Percentiles rank a stretch among this genome's conserved stretches.
phyloP scores from a whole-genome alignment of 805 yeast species.

The Ogataea polymorpha region DNA sequence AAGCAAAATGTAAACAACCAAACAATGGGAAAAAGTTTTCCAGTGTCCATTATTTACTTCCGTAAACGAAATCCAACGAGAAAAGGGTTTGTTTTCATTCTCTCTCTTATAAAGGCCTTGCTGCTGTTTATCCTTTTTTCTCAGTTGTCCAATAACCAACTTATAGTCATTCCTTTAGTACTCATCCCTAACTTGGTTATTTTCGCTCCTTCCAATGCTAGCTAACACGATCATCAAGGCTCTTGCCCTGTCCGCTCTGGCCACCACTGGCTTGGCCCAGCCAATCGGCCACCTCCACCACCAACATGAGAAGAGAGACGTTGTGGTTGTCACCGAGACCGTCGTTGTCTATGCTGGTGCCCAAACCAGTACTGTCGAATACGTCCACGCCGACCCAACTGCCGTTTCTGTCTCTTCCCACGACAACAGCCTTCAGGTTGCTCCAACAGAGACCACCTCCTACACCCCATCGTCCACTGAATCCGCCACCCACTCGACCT shows the following conservation, averaged over 20 bases:
- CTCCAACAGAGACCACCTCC: conserved; percentile 27
- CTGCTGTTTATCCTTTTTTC: conserved; percentile 5
- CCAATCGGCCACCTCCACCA: conserved; percentile 63
- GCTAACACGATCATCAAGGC: conserved; percentile 40
- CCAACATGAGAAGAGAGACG: conserved; percentile 54
- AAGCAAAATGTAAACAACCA: conserved; percentile 7
- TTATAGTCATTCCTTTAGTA: conserved; percentile 17
- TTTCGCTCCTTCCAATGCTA: conserved; percentile 22
- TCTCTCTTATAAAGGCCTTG: conserved; percentile 4
- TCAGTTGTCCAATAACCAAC: conserved; percentile 15
- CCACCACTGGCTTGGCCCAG: conserved; percentile 52
- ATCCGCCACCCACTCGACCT: conserved; percentile 32
- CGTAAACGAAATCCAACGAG: background rate
- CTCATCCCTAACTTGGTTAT: conserved; percentile 8
- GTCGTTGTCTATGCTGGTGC: conserved; percentile 47
- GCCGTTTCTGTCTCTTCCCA: conserved; percentile 16
- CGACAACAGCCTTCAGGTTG: conserved; percentile 29
- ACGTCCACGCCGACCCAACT: conserved; percentile 32
- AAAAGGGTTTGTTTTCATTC: conserved; percentile 8
- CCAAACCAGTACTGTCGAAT: conserved; percentile 29
- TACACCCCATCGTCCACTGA: conserved; percentile 33
- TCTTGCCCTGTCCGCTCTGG: conserved; percentile 43
- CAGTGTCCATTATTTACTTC: conserved; percentile 4
- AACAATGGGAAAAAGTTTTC: conserved; percentile 8
- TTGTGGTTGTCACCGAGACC: conserved; percentile 46